Conservation (phyloP, 1,284 basidiomycete species). For the Clitocybe nebularis region DNA sequence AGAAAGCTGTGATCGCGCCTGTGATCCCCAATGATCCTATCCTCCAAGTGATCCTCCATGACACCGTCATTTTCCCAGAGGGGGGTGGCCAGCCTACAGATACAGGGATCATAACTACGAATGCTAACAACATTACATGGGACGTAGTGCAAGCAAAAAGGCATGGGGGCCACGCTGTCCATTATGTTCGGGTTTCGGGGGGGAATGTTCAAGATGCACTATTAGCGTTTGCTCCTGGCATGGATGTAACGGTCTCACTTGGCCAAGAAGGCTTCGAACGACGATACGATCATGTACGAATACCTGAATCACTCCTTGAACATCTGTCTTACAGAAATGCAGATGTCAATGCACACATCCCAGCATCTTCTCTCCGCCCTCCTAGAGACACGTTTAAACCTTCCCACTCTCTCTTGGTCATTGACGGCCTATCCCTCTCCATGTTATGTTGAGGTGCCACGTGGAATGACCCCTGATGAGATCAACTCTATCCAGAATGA, state of each 20-base stretch:
- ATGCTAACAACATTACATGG: conserved; percentile 42
- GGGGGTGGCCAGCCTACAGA: conserved; percentile 87
- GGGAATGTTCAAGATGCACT: conserved; percentile 41
- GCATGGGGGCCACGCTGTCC: conserved; percentile 73
- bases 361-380: conserved; percentile 84
- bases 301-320: neutral
- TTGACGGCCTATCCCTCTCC: conserved; percentile 64
- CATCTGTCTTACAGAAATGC: neutral
- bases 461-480: conserved; percentile 64
- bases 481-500: conserved; percentile 59
- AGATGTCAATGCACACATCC: conserved; percentile 83
- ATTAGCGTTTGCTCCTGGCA: conserved; percentile 44
- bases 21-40: conserved; percentile 42
- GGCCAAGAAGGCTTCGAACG: conserved; percentile 64
- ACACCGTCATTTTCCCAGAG: conserved; percentile 88
- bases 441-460: conserved; percentile 76
- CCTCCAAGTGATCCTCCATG: conserved; percentile 68
- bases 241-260: conserved; percentile 51
- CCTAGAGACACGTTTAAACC: conserved; percentile 59
- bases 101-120: conserved; percentile 56
- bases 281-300: conserved; percentile 74
- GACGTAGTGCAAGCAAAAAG: conserved; percentile 70
- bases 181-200: conserved; percentile 58
- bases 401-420: conserved; percentile 86
- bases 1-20: conserved; percentile 49